A percentile compares a stretch with the other conserved stretches of the same genome.
Evolutionary conservation across 2,329 filamentous ascomycete genomes (phyloP).

Genomic region (Trichophyton rubrum): DNA sequence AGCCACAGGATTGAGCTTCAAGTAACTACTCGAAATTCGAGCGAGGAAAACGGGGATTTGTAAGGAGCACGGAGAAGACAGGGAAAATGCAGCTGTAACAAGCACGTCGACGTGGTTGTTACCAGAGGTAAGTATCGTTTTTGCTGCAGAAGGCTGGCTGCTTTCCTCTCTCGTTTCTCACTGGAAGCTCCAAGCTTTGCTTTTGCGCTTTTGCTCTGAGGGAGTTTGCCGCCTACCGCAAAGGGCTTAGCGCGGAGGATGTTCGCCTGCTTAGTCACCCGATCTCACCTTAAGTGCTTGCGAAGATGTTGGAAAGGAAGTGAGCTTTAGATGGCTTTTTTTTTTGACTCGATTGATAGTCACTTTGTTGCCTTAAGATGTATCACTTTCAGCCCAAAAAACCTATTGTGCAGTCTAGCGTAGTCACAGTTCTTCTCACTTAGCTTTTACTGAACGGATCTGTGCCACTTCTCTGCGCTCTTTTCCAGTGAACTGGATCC

Average conservation of each 20-base stretch:
- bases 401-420: too few relatives aligned
- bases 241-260: not conserved
- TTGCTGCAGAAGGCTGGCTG: not conserved
- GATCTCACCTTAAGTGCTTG: not conserved
- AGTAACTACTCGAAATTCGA: not conserved
- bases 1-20: not conserved
- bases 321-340: too few relatives aligned
- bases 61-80: not conserved
- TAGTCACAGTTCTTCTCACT: not conserved
- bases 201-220: not conserved
- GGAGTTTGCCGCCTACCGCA: not conserved
- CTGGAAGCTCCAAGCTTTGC: not conserved
- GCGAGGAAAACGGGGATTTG: not conserved
- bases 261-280: not conserved
- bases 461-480: constrained; percentile 4
- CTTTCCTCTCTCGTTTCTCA: not conserved
- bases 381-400: too few relatives aligned
- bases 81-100: too few relatives aligned
- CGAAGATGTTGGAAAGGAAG: too few relatives aligned
- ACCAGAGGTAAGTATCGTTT: not conserved
- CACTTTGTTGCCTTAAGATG: too few relatives aligned
- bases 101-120: not conserved
- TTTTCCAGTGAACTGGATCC: not conserved
- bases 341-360: too few relatives aligned
- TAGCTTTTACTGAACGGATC: constrained; percentile 5